phyloP scores from a whole-genome alignment of 345 rosid genomes.

The Aethionema arabicum region DNA sequence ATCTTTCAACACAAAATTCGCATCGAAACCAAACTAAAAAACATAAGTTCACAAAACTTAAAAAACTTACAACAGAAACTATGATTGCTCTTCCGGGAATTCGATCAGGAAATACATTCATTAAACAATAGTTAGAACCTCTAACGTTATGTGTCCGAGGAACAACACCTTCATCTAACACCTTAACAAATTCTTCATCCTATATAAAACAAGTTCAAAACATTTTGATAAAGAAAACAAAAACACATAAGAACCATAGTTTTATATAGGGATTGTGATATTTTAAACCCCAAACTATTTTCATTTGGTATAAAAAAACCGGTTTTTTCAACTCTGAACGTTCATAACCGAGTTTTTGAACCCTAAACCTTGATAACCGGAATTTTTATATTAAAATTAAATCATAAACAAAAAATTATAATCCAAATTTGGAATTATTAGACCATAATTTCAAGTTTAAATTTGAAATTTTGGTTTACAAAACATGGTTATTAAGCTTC shows the following conservation, averaged over 20 bases:
- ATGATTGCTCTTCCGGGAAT: conserved; percentile 84
- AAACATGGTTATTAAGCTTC: too few species aligned
- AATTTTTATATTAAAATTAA: neutral
- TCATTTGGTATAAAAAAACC: neutral
- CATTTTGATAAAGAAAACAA: too few species aligned
- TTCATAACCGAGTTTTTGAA: too few species aligned
- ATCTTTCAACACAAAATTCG: neutral
- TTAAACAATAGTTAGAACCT: conserved; percentile 86
- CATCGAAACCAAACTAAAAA: neutral
- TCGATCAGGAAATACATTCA: conserved; percentile 89
- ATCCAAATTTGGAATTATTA: too few species aligned
- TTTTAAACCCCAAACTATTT: too few species aligned
- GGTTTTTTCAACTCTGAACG: too few species aligned
- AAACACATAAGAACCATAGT: too few species aligned
- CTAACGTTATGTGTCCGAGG: conserved; percentile 84
- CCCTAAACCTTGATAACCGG: too few species aligned
- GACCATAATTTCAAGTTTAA: too few species aligned
- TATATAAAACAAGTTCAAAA: conserved; percentile 33
- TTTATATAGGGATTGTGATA: too few species aligned
- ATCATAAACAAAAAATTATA: too few species aligned
- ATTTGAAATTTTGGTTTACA: too few species aligned
- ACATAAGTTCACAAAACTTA: neutral
- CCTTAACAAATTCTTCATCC: conserved; percentile 80
- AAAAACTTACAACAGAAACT: conserved; percentile 70
- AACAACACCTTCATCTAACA: conserved; percentile 71